These are phyloP conservation scores for Leccinellum rugosiceps DNA, from an alignment of 768 basidiomycete species.

Conservation along the genomic window DNA sequence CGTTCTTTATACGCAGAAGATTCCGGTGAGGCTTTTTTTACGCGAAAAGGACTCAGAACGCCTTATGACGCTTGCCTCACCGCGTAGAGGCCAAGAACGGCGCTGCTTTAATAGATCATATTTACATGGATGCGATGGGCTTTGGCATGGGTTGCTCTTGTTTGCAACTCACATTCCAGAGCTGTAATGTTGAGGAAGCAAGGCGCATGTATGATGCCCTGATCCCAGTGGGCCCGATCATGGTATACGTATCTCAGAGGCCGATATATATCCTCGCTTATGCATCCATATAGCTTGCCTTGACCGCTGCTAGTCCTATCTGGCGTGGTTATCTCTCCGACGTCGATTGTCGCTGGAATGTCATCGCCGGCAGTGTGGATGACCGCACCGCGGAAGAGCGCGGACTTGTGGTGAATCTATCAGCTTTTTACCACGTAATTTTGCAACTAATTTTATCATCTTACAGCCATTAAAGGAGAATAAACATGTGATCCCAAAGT, in stretches of 20 bases:
- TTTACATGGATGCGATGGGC: slow-evolving; percentile 99
- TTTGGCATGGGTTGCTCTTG: slow-evolving; percentile 99
- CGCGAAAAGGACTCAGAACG: slow-evolving; percentile 3
- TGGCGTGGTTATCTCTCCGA: slow-evolving; percentile 95
- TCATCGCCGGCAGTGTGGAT: slow-evolving; percentile 97
- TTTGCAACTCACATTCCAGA: slow-evolving; percentile 95
- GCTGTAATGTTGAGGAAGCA: slow-evolving; percentile 91
- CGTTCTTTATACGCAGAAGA: slow-evolving; percentile 83
- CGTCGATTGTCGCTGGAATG: slow-evolving; percentile 98
- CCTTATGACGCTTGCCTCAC: slow-evolving; percentile 3
- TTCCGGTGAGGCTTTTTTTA: slow-evolving; percentile 48
- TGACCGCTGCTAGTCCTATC: slow-evolving; percentile 91
- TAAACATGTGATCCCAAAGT: slow-evolving; percentile 86
- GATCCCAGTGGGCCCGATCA: slow-evolving; percentile 90
- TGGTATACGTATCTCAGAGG: slow-evolving; percentile 50
- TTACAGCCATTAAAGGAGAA: slow-evolving; percentile 72
- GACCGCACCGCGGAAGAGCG: slow-evolving; percentile 96
- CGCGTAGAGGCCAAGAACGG: slow-evolving; percentile 80
- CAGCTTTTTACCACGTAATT: slow-evolving; percentile 4
- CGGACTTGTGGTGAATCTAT: slow-evolving; percentile 62
- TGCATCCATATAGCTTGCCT: slow-evolving; percentile 64
- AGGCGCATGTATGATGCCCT: slow-evolving; percentile 94
- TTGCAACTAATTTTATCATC: slow-evolving; percentile 1
- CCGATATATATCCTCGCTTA: neutral
- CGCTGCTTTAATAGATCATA: slow-evolving; percentile 84